phyloP scores from a whole-genome alignment of 331 rosid genomes.

The Arachis monticola region DNA sequence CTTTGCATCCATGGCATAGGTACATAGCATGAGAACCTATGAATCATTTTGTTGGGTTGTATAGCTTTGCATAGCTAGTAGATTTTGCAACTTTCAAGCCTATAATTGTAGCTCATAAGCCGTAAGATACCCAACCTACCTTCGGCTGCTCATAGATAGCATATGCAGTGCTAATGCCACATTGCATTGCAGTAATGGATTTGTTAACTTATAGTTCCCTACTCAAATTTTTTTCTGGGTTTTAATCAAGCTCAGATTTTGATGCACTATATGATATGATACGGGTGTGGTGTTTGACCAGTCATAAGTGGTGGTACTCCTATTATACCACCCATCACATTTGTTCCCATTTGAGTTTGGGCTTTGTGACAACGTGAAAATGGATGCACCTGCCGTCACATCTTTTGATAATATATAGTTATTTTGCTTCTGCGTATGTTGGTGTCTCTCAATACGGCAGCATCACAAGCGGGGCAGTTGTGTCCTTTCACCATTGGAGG shows the following conservation, averaged over 20 bases:
- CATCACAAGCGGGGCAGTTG: constrained; percentile 13
- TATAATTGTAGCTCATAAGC: neutral
- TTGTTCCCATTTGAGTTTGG: constrained; percentile 48
- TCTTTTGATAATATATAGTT: constrained; percentile 17
- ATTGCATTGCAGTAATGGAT: neutral
- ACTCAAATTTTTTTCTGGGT: neutral
- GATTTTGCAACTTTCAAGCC: constrained; percentile 2
- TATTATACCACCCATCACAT: constrained; percentile 3
- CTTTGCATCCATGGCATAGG: neutral
- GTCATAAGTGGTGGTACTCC: constrained; percentile 19
- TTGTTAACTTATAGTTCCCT: constrained; percentile 1
- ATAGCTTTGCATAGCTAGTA: neutral
- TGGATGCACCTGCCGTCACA: constrained; percentile 37
- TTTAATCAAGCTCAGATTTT: constrained; percentile 30
- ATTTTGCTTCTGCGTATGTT: constrained; percentile 10
- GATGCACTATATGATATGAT: constrained; percentile 33
- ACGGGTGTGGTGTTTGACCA: constrained; percentile 45
- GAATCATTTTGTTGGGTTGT: neutral
- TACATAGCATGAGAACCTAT: neutral
- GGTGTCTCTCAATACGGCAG: constrained; percentile 28
- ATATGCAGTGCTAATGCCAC: neutral
- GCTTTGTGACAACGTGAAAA: constrained; percentile 45
- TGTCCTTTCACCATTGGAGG: constrained; percentile 28
- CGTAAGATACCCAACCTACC: neutral
- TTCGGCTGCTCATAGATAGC: neutral